Evolutionary conservation across 768 basidiomycete species (phyloP), one percentile per base, ranked within the genome.

Genomic region (Phaffia australis): DNA sequence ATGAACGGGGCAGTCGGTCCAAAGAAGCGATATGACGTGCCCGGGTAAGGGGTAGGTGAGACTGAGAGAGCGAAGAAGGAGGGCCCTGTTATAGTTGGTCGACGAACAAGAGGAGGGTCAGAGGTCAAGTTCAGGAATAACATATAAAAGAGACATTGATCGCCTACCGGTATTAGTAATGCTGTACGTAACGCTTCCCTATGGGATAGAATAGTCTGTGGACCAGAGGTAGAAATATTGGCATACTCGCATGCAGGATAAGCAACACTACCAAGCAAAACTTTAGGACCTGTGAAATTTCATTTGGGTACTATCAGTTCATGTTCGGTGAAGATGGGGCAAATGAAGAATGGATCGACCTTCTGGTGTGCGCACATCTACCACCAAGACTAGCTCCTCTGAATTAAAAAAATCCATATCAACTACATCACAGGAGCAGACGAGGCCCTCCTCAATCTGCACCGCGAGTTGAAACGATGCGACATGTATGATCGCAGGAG

Each of bases 371-470:
- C 55, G 55, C 8, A 50, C 60, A 27, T 56, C 32, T 1, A 67
- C 60, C 9, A 63, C 51, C 5, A 67, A 25, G 4, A 67, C 60
- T 47, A 67, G 15, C 32, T 67, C 66, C 5, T 63, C 66, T 16
- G 60, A 46, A 9, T 54, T 67, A 61, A 67, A 67, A 50, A 62
- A 67, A n/a, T 60, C 51, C 42, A 67, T 55, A 35, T 67, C 66
- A 23, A 67, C n/a, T 2, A 67, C 32, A 19, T 62, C 29, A 52
- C 48, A 60, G 27, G 27, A 25, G 18, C 27, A 57, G 23, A 3
- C 6, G 6, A 19, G 27, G 7, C 56, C 19, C 27, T 32, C n/a
- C 7, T 15, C 19, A 27, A 52, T 14, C 3, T 56, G 19, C 1
- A 46, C 16, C 1, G 29, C 18, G 14, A 21, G 21, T 23, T 21